Evolutionary conservation across 2,329 filamentous ascomycete species (phyloP).

Genomic region (Fusarium sp.): DNA sequence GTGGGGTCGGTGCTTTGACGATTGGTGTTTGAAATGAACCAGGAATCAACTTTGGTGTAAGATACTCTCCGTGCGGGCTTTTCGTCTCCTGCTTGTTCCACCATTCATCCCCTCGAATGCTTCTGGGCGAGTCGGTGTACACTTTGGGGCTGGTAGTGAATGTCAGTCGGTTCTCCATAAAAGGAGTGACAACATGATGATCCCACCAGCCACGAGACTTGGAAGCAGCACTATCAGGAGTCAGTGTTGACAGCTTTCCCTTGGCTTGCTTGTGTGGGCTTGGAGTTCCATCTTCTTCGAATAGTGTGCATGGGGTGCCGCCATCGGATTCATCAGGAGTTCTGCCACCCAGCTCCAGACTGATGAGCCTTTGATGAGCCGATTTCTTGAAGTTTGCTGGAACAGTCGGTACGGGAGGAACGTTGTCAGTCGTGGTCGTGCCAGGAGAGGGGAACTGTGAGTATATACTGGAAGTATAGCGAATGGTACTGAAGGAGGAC

Average conservation of each 20-base stretch:
- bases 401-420: conserved; percentile 71
- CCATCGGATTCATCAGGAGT: conserved; percentile 62
- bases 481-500: conserved; percentile 55
- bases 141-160: conserved; percentile 55
- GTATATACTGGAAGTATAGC: conserved; percentile 69
- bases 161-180: conserved; percentile 61
- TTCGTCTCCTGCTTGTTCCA: conserved; percentile 49
- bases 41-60: conserved; percentile 31
- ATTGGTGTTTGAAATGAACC: conserved; percentile 50
- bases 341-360: conserved; percentile 48
- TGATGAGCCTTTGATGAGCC: conserved; percentile 52
- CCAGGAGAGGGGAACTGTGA: conserved; percentile 63
- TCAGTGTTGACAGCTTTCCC: conserved; percentile 52
- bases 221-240: conserved; percentile 64
- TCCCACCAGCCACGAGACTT: conserved; percentile 82
- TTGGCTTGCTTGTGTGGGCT: conserved; percentile 55
- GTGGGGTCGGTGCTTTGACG: conserved; percentile 53
- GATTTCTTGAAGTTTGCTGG: conserved; percentile 58
- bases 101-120: conserved; percentile 51
- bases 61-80: conserved; percentile 26
- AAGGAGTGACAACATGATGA: conserved; percentile 78
- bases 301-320: conserved; percentile 72
- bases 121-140: conserved; percentile 49
- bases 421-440: conserved; percentile 48
- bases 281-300: conserved; percentile 73